Evolutionary conservation across 2,329 filamentous ascomycete species (phyloP), one percentile per base, ranked within the genome.

Genomic region (Anthostomella pinea): DNA sequence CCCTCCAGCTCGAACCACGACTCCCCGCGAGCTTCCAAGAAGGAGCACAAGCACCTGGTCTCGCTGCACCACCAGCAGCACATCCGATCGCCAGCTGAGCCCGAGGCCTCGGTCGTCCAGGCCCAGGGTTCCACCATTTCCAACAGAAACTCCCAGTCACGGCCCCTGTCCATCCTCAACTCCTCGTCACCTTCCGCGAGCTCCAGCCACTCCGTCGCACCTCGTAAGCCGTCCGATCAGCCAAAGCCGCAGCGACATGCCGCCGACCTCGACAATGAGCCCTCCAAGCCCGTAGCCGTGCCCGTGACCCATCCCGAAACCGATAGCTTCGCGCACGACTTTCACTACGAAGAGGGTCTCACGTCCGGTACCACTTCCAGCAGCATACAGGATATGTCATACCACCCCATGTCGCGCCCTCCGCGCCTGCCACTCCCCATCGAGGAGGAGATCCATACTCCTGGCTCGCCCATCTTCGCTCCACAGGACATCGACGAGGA

Each of bases 401-500:
- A 73, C 27, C 83, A 81, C 54, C 65, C 54, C 21, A 63, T 77
- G 54, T 70, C 74, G 40, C 76, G 85, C n/a, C 91, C 91, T 29
- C 91, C 91, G 33, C 84, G 91, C 43, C 72, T 97, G 54, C 91
- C 91, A 40, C 77, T 97, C 41, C 90, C 91, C 36, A 96, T 97
- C 53, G 89, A 94, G 54, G 87, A 96, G 69, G 89, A 95, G 60
- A 77, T 86, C 10, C 83, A 93, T 52, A 88, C 85, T 1, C 91
- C 91, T 2, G 90, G 90, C 17, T 96, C 90, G 28, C 91, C 91
- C 35, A 91, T 95, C 47, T 78, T 91, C 45, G 80, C 84, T 6
- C 77, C 88, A 2, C 73, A 81, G 18, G 83, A 87, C 58, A 62
- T 60, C 33, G 58, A 60, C 39, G 72, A 69, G n/a, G 32, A 39